These are phyloP conservation scores for Choiromyces venosus DNA, from an alignment of 495 filamentous ascomycete genomes.

Conservation along the genomic window DNA sequence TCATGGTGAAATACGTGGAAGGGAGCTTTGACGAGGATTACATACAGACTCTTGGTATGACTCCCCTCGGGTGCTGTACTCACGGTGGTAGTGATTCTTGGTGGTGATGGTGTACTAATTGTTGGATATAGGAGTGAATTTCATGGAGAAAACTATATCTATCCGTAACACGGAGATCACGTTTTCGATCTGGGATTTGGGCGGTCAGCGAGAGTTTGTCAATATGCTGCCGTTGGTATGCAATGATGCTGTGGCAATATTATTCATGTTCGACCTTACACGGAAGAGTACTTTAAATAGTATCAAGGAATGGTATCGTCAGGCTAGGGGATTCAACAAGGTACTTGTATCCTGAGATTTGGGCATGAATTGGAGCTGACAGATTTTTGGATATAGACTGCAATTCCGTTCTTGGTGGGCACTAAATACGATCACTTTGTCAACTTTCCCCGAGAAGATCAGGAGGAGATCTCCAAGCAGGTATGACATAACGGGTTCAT, in stretches of 20 bases:
- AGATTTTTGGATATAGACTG: constrained; percentile 51
- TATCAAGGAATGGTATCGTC: constrained; percentile 99
- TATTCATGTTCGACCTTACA: constrained; percentile 99
- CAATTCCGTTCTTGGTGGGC: constrained; percentile 91
- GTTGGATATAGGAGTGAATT: constrained; percentile 68
- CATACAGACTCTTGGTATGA: constrained; percentile 85
- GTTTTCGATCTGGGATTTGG: constrained; percentile 98
- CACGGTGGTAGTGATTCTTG: constrained; percentile 8
- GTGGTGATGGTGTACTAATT: constrained; percentile 7
- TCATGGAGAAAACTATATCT: constrained; percentile 99
- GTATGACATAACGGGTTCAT: constrained; percentile 44
- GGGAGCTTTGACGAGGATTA: constrained; percentile 99
- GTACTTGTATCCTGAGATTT: constrained; percentile 9
- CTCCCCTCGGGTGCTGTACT: constrained; percentile 4
- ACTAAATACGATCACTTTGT: constrained; percentile 99
- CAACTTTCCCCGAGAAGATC: constrained; percentile 93
- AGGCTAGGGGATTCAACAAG: constrained; percentile 97
- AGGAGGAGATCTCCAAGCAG: constrained; percentile 96
- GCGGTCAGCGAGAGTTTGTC: constrained; percentile 96
- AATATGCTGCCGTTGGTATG: constrained; percentile 98
- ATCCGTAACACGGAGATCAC: constrained; percentile 99
- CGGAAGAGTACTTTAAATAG: constrained; percentile 96
- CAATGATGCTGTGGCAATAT: constrained; percentile 95
- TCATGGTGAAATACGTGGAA: constrained; percentile 99
- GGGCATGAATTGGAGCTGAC: neutral